Evolutionary conservation across 768 basidiomycete genomes (phyloP).

Genomic region (Leccinum truebloodii): DNA sequence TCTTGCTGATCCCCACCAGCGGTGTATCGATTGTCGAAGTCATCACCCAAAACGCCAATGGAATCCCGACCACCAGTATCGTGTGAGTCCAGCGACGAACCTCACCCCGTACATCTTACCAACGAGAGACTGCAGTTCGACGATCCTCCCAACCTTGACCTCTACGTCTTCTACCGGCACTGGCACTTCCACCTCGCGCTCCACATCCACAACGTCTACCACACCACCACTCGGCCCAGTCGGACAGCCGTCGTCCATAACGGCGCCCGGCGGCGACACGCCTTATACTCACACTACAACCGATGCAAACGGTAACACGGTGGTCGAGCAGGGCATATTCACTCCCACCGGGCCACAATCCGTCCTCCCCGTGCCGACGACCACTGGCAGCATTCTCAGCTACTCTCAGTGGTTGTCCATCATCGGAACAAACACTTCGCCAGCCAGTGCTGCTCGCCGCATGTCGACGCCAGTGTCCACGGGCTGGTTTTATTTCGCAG

Average conservation of each 20-base stretch:
- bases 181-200: constrained; percentile 21
- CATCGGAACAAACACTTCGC: constrained; percentile 33
- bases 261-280: constrained; percentile 45
- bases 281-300: constrained; percentile 53
- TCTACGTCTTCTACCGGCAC: constrained; percentile 17
- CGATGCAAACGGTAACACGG: constrained; percentile 32
- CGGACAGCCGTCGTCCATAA: constrained; percentile 47
- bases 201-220: constrained; percentile 21
- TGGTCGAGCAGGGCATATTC: constrained; percentile 26
- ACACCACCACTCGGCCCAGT: constrained; percentile 40
- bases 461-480: constrained; percentile 18
- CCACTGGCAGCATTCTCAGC: constrained; percentile 29
- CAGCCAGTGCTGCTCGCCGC: constrained; percentile 29
- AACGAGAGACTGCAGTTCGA: constrained; percentile 12
- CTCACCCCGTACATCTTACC: constrained; percentile 6
- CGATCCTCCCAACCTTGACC: constrained; percentile 12
- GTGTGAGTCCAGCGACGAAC: constrained; percentile 37
- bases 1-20: constrained; percentile 30
- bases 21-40: constrained; percentile 56
- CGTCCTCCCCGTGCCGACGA: constrained; percentile 27
- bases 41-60: constrained; percentile 41
- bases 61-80: constrained; percentile 41
- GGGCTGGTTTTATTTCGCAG: constrained; percentile 32
- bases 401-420: constrained; percentile 33
- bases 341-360: constrained; percentile 34